These are phyloP conservation scores for Sequoiadendron giganteum DNA, from an alignment of 75 land plant genomes.

Conservation along the genomic window DNA sequence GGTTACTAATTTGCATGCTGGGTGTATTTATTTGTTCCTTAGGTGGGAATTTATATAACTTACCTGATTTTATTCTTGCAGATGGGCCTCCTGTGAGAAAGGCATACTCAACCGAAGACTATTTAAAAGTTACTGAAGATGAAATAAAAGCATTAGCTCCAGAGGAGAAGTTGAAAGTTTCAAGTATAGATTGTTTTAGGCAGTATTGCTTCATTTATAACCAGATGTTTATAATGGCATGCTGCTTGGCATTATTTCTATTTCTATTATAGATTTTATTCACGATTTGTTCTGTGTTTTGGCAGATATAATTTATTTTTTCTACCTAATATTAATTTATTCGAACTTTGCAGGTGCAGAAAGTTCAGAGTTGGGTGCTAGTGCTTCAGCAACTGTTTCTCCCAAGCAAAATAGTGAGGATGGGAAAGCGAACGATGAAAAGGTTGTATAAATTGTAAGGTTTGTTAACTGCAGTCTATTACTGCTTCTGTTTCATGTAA, in stretches of 20 bases:
- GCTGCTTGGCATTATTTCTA: background rate
- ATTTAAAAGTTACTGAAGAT: conserved; percentile 35
- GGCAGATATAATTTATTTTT: background rate
- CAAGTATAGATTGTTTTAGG: background rate
- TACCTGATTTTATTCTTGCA: conserved; percentile 9
- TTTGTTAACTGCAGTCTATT: background rate
- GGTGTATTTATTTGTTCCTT: background rate
- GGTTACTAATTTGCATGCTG: background rate
- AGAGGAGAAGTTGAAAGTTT: conserved; percentile 42
- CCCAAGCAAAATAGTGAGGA: background rate
- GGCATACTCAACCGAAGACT: conserved; percentile 39
- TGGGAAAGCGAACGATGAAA: background rate
- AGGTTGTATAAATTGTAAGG: background rate
- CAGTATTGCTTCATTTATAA: background rate
- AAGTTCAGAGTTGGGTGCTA: conserved; percentile 28
- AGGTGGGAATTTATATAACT: background rate
- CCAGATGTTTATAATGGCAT: background rate
- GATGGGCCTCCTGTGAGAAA: conserved; percentile 21
- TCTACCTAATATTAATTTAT: background rate
- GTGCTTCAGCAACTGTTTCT: conserved; percentile 13
- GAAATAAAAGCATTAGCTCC: conserved; percentile 25
- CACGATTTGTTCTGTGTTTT: background rate
- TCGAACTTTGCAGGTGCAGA: conserved; percentile 26
- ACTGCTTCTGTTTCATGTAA: background rate
- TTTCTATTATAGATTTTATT: background rate